Conservation (phyloP, 2,329 filamentous ascomycete genomes). For the Pseudogymnoascus sp. region DNA sequence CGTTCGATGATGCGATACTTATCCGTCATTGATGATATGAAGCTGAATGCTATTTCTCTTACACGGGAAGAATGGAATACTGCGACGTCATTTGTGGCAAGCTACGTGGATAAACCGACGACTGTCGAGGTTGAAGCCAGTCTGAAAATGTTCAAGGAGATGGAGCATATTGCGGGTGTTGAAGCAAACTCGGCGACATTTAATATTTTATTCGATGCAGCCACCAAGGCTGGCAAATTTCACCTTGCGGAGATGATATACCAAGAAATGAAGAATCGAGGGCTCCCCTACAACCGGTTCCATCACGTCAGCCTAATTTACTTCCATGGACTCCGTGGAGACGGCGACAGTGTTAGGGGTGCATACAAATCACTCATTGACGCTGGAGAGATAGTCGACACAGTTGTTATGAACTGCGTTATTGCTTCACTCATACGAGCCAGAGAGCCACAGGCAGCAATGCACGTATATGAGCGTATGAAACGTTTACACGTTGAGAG, state of each 20-base stretch:
- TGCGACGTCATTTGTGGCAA: slow-evolving; percentile 70
- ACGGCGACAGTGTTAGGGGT: slow-evolving; percentile 64
- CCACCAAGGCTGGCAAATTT: slow-evolving; percentile 78
- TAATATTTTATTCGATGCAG: slow-evolving; percentile 84
- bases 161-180: slow-evolving; percentile 66
- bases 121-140: slow-evolving; percentile 56
- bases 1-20: slow-evolving; percentile 73
- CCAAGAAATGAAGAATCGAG: slow-evolving; percentile 66
- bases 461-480: slow-evolving; percentile 79
- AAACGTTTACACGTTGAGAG: slow-evolving; percentile 37
- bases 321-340: slow-evolving; percentile 67
- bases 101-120: slow-evolving; percentile 53
- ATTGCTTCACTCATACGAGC: slow-evolving; percentile 69
- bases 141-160: slow-evolving; percentile 75
- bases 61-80: slow-evolving; percentile 69
- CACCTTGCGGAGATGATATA: slow-evolving; percentile 76
- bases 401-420: slow-evolving; percentile 76
- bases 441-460: slow-evolving; percentile 67
- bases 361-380: slow-evolving; percentile 80
- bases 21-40: slow-evolving; percentile 74
- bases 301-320: slow-evolving; percentile 77
- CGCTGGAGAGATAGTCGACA: slow-evolving; percentile 80
- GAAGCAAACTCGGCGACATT: slow-evolving; percentile 72
- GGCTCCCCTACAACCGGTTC: slow-evolving; percentile 63
- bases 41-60: slow-evolving; percentile 61